Evolutionary conservation across 2,329 filamentous ascomycete species (phyloP).

Genomic region (Alternaria novae-zelandiae): DNA sequence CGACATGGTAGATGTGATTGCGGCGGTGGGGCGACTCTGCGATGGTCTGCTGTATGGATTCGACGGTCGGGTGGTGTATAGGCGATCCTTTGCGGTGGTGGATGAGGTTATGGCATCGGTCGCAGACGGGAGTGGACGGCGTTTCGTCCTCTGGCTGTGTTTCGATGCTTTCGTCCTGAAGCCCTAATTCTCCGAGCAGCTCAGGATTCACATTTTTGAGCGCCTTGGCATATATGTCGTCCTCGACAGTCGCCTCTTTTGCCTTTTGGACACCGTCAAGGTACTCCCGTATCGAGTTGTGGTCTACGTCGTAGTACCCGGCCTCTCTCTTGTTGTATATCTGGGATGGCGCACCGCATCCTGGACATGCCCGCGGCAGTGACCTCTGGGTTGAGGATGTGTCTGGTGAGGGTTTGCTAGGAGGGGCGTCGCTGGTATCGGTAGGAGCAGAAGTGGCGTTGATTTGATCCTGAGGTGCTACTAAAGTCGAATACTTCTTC

Average conservation of each 20-base stretch:
- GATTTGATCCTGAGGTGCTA: constrained; percentile 25
- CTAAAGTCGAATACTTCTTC: constrained; percentile 34
- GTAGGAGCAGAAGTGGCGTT: constrained; percentile 9
- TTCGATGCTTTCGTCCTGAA: constrained; percentile 29
- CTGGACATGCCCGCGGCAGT: constrained; percentile 64
- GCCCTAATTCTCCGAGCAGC: constrained; percentile 38
- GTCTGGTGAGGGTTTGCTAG: background rate
- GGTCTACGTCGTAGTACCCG: constrained; percentile 62
- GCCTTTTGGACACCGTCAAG: constrained; percentile 35
- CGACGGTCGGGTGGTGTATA: constrained; percentile 80
- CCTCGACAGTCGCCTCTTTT: constrained; percentile 35
- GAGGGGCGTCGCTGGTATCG: constrained; percentile 5
- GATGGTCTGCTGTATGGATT: constrained; percentile 82
- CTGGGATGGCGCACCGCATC: constrained; percentile 68
- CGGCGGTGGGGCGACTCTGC: constrained; percentile 85
- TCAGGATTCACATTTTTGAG: constrained; percentile 38
- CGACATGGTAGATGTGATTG: constrained; percentile 93
- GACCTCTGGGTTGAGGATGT: constrained; percentile 12
- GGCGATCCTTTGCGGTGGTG: constrained; percentile 75
- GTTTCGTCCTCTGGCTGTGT: constrained; percentile 14
- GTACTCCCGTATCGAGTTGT: constrained; percentile 55
- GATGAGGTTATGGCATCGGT: constrained; percentile 82
- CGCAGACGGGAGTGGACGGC: constrained; percentile 69
- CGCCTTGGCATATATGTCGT: constrained; percentile 47
- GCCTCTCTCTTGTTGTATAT: constrained; percentile 60